Evolutionary conservation across 768 basidiomycete species (phyloP).

Genomic region (Pleurotus tuoliensis): DNA sequence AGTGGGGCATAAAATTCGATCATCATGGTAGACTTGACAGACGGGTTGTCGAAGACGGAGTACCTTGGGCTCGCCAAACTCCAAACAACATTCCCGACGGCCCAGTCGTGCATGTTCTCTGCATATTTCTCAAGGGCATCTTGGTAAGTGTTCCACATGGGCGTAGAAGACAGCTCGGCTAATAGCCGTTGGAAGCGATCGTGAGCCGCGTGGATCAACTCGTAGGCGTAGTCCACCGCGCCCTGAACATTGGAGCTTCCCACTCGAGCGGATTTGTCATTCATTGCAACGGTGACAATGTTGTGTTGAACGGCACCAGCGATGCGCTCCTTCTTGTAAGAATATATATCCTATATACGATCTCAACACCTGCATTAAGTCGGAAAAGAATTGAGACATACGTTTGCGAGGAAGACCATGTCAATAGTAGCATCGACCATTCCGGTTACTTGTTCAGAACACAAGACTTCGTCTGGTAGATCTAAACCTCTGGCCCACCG

Average conservation of each 20-base stretch:
- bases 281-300: conserved; percentile 11
- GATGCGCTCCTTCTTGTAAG: conserved; percentile 13
- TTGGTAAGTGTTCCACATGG: not conserved
- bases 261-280: not conserved
- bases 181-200: not conserved
- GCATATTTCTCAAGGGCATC: not conserved
- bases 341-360: conserved; percentile 10
- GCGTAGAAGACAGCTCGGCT: not conserved
- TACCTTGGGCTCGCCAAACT: conserved; percentile 1
- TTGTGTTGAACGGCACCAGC: conserved; percentile 11
- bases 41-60: not conserved
- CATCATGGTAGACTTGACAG: not conserved
- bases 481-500: conserved; percentile 7
- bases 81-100: conserved; percentile 5
- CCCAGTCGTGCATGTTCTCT: conserved; percentile 5
- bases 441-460: conserved; percentile 6
- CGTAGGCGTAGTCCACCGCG: conserved; percentile 2
- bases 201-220: not conserved
- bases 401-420: conserved; percentile 13
- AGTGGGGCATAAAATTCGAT: not conserved
- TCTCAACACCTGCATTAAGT: not conserved
- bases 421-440: conserved; percentile 8
- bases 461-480: conserved; percentile 11
- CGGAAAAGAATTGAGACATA: not conserved
- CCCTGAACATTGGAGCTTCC: conserved; percentile 7